Percentiles rank a stretch among this genome's conserved stretches.
Conservation (phyloP, 176 grass and related monocot species). For the Carex parvula region DNA sequence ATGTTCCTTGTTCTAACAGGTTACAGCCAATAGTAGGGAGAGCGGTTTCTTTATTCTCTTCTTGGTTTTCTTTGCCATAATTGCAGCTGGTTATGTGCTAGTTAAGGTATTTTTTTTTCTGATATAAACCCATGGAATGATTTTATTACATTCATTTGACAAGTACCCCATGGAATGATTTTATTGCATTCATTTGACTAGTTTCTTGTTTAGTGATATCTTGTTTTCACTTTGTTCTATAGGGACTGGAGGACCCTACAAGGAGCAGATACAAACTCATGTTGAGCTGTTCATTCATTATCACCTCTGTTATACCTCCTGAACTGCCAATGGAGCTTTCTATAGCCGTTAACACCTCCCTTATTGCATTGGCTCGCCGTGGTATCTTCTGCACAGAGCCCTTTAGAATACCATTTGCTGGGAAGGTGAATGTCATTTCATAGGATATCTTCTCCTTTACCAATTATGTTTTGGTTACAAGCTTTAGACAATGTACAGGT, state of each 20-base stretch:
- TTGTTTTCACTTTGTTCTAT: conserved; percentile 11
- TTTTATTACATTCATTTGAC: background rate
- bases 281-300: conserved; percentile 96
- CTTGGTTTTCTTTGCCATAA: conserved; percentile 97
- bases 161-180: background rate
- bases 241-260: conserved; percentile 97
- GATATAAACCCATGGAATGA: background rate
- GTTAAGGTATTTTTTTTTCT: conserved; percentile 55
- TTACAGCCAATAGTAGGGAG: conserved; percentile 96
- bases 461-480: conserved; percentile 31
- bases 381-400: conserved; percentile 99
- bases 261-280: conserved; percentile 99
- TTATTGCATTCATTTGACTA: background rate
- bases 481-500: conserved; percentile 51
- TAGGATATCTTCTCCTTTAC: background rate
- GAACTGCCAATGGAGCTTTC: conserved; percentile 98
- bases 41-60: conserved; percentile 97
- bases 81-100: conserved; percentile 95
- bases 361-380: conserved; percentile 88
- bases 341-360: conserved; percentile 98
- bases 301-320: conserved; percentile 98
- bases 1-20: conserved; percentile 49
- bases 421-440: conserved; percentile 61
- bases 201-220: conserved; percentile 18
- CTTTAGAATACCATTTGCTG: conserved; percentile 99